Evolutionary conservation across 306 rosid genomes (phyloP).

Genomic region (Ziziphus jujuba): DNA sequence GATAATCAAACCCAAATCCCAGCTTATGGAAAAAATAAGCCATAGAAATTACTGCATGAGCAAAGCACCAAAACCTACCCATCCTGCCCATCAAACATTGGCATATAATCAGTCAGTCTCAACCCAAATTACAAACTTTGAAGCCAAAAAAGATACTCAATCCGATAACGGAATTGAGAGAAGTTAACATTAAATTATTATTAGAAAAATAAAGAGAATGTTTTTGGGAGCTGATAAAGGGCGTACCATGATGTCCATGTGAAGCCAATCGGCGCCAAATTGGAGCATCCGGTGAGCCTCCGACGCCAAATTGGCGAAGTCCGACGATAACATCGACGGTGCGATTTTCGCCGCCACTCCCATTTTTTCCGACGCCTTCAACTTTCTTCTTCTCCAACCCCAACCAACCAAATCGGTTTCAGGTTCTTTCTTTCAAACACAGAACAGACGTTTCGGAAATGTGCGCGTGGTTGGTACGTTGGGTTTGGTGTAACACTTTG

Average conservation of each 20-base stretch:
- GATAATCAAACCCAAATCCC: constrained; percentile 30
- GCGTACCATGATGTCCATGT: constrained; percentile 96
- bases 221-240: not conserved
- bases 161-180: not conserved
- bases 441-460: no score
- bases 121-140: not conserved
- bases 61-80: constrained; percentile 63
- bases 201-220: not conserved
- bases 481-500: no score
- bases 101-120: constrained; percentile 9
- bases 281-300: constrained; percentile 79
- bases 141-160: not conserved
- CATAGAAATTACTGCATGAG: constrained; percentile 19
- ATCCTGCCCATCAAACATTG: constrained; percentile 63
- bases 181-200: no score
- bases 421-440: no score
- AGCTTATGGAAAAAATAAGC: constrained; percentile 15
- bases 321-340: constrained; percentile 96
- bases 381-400: no score
- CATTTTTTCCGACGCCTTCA: constrained; percentile 23
- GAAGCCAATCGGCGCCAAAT: constrained; percentile 97
- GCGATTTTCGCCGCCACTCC: constrained; percentile 79
- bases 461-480: no score
- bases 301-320: constrained; percentile 91
- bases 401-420: no score